A percentile compares a stretch with the other conserved stretches of the same genome.
Evolutionary conservation across 345 rosid genomes (phyloP).

Genomic region (Populus pruinosa): DNA sequence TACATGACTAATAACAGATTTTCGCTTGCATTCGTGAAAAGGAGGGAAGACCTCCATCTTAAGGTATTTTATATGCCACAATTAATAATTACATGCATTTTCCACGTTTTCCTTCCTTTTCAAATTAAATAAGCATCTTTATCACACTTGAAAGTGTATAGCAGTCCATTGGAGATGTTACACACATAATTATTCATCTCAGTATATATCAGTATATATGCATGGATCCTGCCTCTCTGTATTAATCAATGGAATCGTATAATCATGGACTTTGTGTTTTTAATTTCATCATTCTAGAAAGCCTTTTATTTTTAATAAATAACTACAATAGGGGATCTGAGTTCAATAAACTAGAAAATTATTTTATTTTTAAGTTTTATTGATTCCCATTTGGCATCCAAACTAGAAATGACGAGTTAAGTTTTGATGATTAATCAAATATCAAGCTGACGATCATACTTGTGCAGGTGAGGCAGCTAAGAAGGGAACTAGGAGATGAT

Average conservation of each 20-base stretch:
- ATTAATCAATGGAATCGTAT: neutral
- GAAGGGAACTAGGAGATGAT: conserved; percentile 42
- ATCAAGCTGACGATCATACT: neutral
- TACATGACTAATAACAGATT: no score
- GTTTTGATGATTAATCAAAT: neutral
- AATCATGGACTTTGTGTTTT: neutral
- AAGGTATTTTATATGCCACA: conserved; percentile 46
- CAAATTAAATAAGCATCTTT: neutral
- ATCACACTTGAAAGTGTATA: neutral
- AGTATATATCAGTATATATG: no score
- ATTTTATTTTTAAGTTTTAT: no score
- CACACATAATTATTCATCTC: neutral
- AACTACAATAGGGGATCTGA: no score
- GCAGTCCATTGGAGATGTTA: neutral
- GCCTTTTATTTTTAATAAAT: no score
- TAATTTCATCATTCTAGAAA: no score
- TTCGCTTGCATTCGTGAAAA: conserved; percentile 18
- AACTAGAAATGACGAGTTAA: neutral
- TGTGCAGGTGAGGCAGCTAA: conserved; percentile 48
- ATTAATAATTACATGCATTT: neutral
- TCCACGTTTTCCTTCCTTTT: neutral
- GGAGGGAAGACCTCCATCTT: conserved; percentile 43
- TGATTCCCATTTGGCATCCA: neutral
- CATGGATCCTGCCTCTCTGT: neutral
- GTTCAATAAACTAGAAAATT: no score